Evolutionary conservation across 2,329 filamentous ascomycete genomes (phyloP), one percentile per base, ranked within the genome.

Genomic region (Fusarium armeniacum): DNA sequence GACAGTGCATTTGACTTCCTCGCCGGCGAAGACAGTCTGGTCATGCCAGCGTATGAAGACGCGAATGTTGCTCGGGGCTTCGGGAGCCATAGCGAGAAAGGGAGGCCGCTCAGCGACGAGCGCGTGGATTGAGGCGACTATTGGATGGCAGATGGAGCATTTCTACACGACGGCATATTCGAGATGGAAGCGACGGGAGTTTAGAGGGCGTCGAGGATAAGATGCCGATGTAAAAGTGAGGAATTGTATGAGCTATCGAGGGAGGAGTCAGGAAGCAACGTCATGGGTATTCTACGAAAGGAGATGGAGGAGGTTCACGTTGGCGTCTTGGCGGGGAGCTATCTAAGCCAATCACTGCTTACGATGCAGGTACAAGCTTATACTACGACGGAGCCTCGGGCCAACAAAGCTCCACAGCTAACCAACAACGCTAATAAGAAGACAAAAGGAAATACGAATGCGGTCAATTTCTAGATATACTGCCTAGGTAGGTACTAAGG

Each of bases 21-120:
- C 96, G 81, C 96, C 96, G 60, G 96, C 93, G 82, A 98, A 99
- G 75, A 99, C 93, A 67, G 93, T 94, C 80, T 95, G 90, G 78
- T 97, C 93, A 79, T 93, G 91, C 92, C 95, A 99, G 83, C 91
- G 90, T 80, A 99, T 93, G 80, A 95, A 97, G 81, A 98, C 95
- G 80, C 94, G 92, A 79, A 99, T 93, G 84, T 97, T 95, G 81
- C 83, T 84, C 66, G 79, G 75, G 71, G 76, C 78, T 75, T 86
- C 83, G 72, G 83, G 79, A 72, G 84, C 79, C 85, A 87, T 87
- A 77, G 73, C 81, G 77, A 26, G 47, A 66, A 56, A 60, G 68
- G 49, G 64, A 70, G 70, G 51, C 66, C 70, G 64, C 75, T 80
- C 76, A 78, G 70, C 69, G 72, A 65, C 74, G 73, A 74, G 72